Base-by-base conservation (phyloP, 1,284 basidiomycete genomes). In the Pyrrhoderma noxium region DNA sequence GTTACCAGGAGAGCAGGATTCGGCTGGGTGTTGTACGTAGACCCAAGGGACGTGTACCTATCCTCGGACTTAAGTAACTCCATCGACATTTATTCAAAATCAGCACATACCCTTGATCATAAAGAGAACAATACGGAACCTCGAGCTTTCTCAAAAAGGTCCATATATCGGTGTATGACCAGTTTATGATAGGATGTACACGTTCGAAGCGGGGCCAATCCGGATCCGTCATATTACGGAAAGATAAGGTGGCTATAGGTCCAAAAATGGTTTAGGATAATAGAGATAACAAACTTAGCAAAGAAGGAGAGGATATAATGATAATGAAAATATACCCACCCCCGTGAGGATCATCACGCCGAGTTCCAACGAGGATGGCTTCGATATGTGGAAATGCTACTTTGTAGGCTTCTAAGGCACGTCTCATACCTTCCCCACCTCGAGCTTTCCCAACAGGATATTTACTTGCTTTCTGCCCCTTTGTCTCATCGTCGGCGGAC, bases 41-140 rank as follows among this genome's bases (percentile, higher is more conserved):
- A 96, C 19, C 96, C 95, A 13, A 99, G 77, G 2, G 93, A 96
- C 0, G 96, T 99, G 67, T 96, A 99, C 27, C 92, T 94, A 16
- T 34, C 14, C 16, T 38, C 5, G 5, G 14, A 42, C 3, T 18
- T 23, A 14, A 36, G n/a, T 25, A 41, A 23, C 14, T 23, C 3
- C 4, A 49, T 21, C 40, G 21, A 48, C 13, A 43, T 31, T 37
- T 31, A 53, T 21, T n/a, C n/a, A n/a, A n/a, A n/a, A n/a, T n/a
- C n/a, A n/a, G n/a, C n/a, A 61, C 80, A 52, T 56, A 93, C 87
- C 96, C 96, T 67, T 89, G 75, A 62, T 99, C 93, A 62, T 99
- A 99, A 39, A 99, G 67, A 23, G 65, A 63, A 64, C 95, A 99
- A 66, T 95, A 99, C 2, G 84, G 86, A 9, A 98, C 79, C 1